A percentile compares a stretch with the other conserved stretches of the same genome.
These are phyloP conservation scores for Suhomyces coccinellae DNA, from an alignment of 1,139 yeast genomes.

Conservation along the genomic window DNA sequence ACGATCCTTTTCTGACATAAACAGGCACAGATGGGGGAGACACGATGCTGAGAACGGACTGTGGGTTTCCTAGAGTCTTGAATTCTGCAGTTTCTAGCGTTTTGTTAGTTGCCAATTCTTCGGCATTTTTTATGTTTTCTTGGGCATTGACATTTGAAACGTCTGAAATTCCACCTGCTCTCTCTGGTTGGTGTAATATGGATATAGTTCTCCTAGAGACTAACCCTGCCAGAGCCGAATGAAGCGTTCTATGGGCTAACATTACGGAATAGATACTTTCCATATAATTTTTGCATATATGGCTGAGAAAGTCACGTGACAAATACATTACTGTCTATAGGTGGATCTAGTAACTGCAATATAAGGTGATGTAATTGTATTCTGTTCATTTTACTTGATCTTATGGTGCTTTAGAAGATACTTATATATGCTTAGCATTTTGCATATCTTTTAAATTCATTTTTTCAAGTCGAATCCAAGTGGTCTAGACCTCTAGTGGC, in stretches of 20 bases:
- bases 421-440: too few species aligned
- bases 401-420: too few species aligned
- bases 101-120: conserved; percentile 11
- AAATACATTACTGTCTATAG: too few species aligned
- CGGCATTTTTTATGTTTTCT: conserved; percentile 15
- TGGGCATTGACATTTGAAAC: conserved; percentile 14
- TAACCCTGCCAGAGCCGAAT: conserved; percentile 1
- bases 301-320: neutral
- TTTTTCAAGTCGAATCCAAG: too few species aligned
- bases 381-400: too few species aligned
- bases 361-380: too few species aligned
- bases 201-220: conserved; percentile 5
- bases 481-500: too few species aligned
- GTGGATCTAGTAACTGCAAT: too few species aligned
- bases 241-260: conserved; percentile 1
- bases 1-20: conserved; percentile 46
- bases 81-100: conserved; percentile 24
- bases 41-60: conserved; percentile 43
- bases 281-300: neutral
- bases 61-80: conserved; percentile 45
- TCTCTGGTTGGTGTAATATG: conserved; percentile 8
- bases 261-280: neutral
- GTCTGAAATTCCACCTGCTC: conserved; percentile 9
- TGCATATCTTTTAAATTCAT: too few species aligned
- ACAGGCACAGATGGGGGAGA: conserved; percentile 62